Conservation (phyloP, 179 eudicot genomes). For the Spergularia azorica region DNA sequence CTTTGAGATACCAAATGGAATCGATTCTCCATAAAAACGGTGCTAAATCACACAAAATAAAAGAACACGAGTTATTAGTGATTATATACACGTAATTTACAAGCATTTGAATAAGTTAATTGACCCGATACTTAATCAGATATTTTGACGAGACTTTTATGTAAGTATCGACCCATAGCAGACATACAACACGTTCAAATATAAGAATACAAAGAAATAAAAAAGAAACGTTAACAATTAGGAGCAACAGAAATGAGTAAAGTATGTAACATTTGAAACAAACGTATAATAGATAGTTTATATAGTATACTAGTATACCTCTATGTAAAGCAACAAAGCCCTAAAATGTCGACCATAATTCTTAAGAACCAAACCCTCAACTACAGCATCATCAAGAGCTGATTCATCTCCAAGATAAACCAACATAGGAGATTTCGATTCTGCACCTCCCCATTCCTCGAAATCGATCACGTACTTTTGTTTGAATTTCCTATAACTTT, state of each 20-base stretch:
- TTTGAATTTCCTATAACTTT: constrained; percentile 28
- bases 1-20: constrained; percentile 35
- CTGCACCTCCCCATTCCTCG: constrained; percentile 33
- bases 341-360: constrained; percentile 29
- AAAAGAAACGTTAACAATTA: no score
- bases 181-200: no score
- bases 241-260: no score
- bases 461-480: constrained; percentile 24
- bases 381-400: constrained; percentile 6
- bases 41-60: constrained; percentile 18
- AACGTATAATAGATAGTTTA: no score
- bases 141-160: no score
- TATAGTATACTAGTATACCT: constrained; percentile 18
- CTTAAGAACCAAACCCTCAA: constrained; percentile 13
- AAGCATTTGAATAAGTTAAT: no score
- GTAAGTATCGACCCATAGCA: no score
- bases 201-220: no score
- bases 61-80: no score
- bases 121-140: no score
- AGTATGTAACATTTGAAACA: no score
- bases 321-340: constrained; percentile 33
- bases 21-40: constrained; percentile 35
- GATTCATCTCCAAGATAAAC: constrained; percentile 31
- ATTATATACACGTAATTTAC: no score
- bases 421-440: constrained; percentile 26